A percentile compares a stretch with the other conserved stretches of the same genome.
phyloP scores from a whole-genome alignment of 768 basidiomycete genomes.

The Scleroderma citrinum region DNA sequence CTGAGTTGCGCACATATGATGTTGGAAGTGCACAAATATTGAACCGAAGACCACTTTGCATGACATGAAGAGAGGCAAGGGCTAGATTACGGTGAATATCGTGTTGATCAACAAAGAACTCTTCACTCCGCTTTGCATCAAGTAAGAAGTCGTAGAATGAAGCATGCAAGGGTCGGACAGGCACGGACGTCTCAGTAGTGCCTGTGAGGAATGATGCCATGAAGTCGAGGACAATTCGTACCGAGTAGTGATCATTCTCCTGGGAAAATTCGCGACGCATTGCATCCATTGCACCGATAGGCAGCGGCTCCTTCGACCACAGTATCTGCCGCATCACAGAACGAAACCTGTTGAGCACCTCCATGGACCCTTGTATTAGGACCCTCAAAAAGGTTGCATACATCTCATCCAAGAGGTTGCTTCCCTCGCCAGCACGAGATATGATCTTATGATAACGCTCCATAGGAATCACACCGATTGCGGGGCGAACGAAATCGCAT shows the following conservation, averaged over 20 bases:
- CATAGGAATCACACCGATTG: not conserved
- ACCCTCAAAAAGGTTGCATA: not conserved
- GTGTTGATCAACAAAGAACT: not conserved
- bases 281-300: not conserved
- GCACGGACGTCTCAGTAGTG: not conserved
- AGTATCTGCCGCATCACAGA: not conserved
- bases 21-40: slow-evolving; percentile 25
- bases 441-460: not conserved
- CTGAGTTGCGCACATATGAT: slow-evolving; percentile 25
- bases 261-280: not conserved
- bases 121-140: slow-evolving; percentile 5
- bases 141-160: slow-evolving; percentile 23
- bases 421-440: not conserved
- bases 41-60: slow-evolving; percentile 28
- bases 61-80: slow-evolving; percentile 16
- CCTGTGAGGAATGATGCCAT: slow-evolving; percentile 4
- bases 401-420: not conserved
- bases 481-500: not conserved
- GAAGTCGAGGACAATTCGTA: not conserved
- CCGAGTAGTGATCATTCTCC: not conserved
- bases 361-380: not conserved
- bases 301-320: not conserved
- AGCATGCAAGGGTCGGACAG: slow-evolving; percentile 17
- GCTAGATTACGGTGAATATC: slow-evolving; percentile 6
- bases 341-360: not conserved